phyloP scores from a whole-genome alignment of 495 filamentous ascomycete genomes.

The Aspergillus avenaceus region DNA sequence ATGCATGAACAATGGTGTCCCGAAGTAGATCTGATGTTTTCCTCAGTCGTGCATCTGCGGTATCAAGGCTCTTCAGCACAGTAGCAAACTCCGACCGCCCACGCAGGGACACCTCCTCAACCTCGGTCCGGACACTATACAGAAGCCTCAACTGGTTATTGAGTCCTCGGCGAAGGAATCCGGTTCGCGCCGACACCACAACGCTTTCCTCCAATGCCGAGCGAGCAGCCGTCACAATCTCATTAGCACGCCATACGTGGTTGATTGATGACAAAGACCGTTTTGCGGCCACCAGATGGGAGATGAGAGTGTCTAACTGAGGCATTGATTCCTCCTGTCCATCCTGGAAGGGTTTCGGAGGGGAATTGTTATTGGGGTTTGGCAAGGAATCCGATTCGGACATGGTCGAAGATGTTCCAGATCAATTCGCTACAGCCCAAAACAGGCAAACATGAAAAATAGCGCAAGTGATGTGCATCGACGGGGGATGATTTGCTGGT shows the following conservation, averaged over 20 bases:
- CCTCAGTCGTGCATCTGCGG: conserved; percentile 64
- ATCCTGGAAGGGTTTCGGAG: conserved; percentile 6
- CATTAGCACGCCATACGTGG: conserved; percentile 82
- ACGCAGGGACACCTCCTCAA: conserved; percentile 48
- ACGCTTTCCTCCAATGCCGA: conserved; percentile 75
- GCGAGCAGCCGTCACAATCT: conserved; percentile 75
- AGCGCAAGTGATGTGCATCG: neutral
- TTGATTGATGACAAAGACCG: conserved; percentile 81
- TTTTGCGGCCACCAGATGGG: conserved; percentile 83
- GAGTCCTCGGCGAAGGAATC: conserved; percentile 70
- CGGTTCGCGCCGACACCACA: conserved; percentile 69
- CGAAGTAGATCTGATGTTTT: conserved; percentile 66
- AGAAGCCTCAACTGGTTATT: conserved; percentile 68
- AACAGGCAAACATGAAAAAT: neutral
- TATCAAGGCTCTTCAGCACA: conserved; percentile 68
- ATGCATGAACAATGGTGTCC: conserved; percentile 66
- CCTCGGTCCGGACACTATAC: conserved; percentile 59
- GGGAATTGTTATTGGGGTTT: conserved; percentile 13
- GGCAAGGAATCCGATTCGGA: conserved; percentile 31
- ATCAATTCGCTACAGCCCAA: neutral
- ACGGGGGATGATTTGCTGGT: neutral
- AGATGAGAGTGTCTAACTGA: conserved; percentile 67
- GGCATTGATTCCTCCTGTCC: conserved; percentile 23
- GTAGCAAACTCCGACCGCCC: conserved; percentile 55
- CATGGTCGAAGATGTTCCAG: conserved; percentile 18